Evolutionary conservation across 768 basidiomycete species (phyloP), one percentile per base, ranked within the genome.

Genomic region (Phallus indusiatus): DNA sequence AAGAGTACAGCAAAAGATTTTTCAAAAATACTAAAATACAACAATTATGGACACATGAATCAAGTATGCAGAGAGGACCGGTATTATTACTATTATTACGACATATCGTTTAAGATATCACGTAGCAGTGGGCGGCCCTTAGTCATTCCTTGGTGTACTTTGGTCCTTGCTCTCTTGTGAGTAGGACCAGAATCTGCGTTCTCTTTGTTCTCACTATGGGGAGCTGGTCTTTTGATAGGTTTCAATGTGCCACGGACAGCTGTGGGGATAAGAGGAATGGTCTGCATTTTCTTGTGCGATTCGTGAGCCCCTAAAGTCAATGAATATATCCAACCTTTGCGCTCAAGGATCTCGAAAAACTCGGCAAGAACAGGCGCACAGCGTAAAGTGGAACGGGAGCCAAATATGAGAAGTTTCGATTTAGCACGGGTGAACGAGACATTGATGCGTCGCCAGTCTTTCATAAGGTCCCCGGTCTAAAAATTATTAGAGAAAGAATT

Each of bases 381-480:
- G 47, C 80, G 69, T 10, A 99, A 76, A 1, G 95, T 99, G 65
- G 73, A 80, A 47, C 86, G 78, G 0, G 92, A 94, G 4, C 96
- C 95, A 65, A 99, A 78, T 60, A 99, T 86, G 70, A 97, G 77
- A 1, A 99, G 75, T 73, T 99, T 99, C 35, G 82, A 81, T 56
- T 86, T 83, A 0, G 94, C 95, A 16, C 96, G 86, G 0, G 95
- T 97, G 70, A 98, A 92, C 7, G 93, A 88, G 17, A 99, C 96
- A 67, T 99, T 99, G 78, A 97, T 86, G 35, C 96, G 73, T 37
- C 96, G 79, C 94, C 95, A 97, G 68, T 99, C 96, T 65, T 88
- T 91, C 22, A 98, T 76, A 1, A 99, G 78, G 55, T 97, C 94
- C 9, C 96, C 96, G 24, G 92, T 79, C 94, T 95, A 61, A 18